Conservation (phyloP, 2,329 filamentous ascomycete genomes). For the Sporothrix luriei region DNA sequence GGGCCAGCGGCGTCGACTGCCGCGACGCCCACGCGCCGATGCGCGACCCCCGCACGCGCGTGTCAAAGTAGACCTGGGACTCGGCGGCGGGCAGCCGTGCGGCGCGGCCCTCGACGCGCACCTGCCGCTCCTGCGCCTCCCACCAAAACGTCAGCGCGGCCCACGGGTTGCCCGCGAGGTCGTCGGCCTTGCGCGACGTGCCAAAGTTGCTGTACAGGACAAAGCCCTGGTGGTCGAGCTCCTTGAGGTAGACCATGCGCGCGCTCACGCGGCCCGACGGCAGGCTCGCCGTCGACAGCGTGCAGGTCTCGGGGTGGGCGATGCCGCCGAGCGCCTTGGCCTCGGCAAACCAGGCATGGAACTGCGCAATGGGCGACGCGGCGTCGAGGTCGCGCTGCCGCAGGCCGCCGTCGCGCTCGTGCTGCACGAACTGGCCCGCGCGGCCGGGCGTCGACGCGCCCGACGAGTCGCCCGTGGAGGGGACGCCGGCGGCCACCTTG, state of each 20-base stretch:
- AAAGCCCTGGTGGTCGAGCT: conserved; percentile 80
- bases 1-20: conserved; percentile 76
- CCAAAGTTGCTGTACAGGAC: conserved; percentile 94
- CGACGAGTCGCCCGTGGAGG: neutral
- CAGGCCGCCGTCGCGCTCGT: conserved; percentile 56
- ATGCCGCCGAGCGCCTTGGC: conserved; percentile 59
- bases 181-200: conserved; percentile 68
- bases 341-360: conserved; percentile 83
- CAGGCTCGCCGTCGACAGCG: conserved; percentile 78
- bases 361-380: conserved; percentile 73
- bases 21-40: conserved; percentile 92
- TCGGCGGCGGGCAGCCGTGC: conserved; percentile 70
- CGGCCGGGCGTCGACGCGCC: conserved; percentile 45
- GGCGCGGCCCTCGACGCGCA: conserved; percentile 79
- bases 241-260: conserved; percentile 92
- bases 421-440: conserved; percentile 73
- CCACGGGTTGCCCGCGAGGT: conserved; percentile 71
- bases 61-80: conserved; percentile 69
- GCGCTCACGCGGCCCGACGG: conserved; percentile 83
- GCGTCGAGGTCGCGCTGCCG: conserved; percentile 61
- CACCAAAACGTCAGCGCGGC: conserved; percentile 90
- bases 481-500: conserved; percentile 15
- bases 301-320: conserved; percentile 83
- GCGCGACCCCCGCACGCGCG: conserved; percentile 73
- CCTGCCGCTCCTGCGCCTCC: conserved; percentile 82